Base-by-base conservation (phyloP, 2,329 filamentous ascomycete species). In the Bipolaris cookei region DNA sequence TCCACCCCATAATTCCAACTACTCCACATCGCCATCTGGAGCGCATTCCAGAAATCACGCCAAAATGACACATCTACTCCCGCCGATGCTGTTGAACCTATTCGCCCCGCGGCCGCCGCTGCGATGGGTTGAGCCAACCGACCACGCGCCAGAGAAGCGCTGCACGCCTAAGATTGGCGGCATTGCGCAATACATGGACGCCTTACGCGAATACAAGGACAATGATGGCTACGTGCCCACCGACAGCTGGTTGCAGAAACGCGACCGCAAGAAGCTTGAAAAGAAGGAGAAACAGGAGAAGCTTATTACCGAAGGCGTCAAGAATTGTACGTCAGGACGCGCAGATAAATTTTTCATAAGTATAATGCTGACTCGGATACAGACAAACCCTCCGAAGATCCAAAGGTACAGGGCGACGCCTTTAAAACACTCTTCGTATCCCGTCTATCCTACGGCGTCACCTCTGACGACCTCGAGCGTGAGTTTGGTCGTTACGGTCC, bases 341-440 rank as follows among this genome's bases (percentile, higher is more conserved):
- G 50, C 55, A 44, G 41, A 46, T 10, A 1, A 11, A 23, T 16
- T 23, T 25, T 37, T n/a, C 13, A 53, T 34, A 35, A 47, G 4
- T 32, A 13, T 7, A 11, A 23, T 61, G 52, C 66, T 70, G 49
- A 74, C 58, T 45, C 39, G 6, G 6, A 6, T 35, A 13, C 64
- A 93, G 93, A 90, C 78, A 90, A 94, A 62, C 94, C 95, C 6
- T 80, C 82, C 21, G 88, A 95, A 35, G 95, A 99, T 71, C 86
- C 90, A 11, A 95, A 97, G 69, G 89, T 97, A 64, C 87, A 92
- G 63, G 94, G 95, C 54, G 93, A 98, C 79, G 90, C 94, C 1
- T 97, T 95, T 83, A 96, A 91, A 79, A 99, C 95, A 13, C 83
- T 99, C 48, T 96, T 99, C 70, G 90, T 98, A 52, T 90, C 91